A percentile compares a stretch with the other conserved stretches of the same genome.
Conservation (phyloP, 345 rosid genomes). For the Tarenaya hassleriana region DNA sequence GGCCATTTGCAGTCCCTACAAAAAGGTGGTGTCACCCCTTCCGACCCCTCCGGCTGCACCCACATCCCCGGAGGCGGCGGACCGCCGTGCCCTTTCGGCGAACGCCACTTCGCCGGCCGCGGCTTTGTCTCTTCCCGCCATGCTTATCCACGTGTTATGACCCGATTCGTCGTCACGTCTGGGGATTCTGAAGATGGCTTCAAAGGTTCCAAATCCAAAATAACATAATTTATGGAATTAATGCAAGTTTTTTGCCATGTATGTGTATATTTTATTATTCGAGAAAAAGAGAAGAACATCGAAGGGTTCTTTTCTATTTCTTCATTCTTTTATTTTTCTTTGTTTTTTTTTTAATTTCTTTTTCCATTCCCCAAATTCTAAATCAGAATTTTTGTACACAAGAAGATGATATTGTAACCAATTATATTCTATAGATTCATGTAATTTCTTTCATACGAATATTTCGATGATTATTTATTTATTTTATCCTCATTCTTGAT, state of each 20-base stretch:
- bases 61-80: constrained; percentile 44
- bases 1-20: constrained; percentile 42
- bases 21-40: constrained; percentile 36
- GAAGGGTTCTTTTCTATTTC: neutral
- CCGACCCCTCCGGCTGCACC: constrained; percentile 49
- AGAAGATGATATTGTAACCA: no score
- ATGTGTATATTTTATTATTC: no score
- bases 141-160: constrained; percentile 27
- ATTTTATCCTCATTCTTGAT: no score
- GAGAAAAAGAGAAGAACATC: no score
- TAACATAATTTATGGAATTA: no score
- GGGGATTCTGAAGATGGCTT: neutral
- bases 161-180: constrained; percentile 25
- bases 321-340: neutral
- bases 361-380: neutral
- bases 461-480: no score
- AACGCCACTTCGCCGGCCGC: constrained; percentile 33
- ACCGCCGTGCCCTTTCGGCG: constrained; percentile 34
- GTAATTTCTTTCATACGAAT: no score
- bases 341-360: neutral
- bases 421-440: no score
- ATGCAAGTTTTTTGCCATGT: no score
- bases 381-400: neutral
- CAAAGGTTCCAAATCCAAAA: no score
- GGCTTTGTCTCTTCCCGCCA: constrained; percentile 14